A percentile compares a stretch with the other conserved stretches of the same genome.
Conservation (phyloP, 2,329 filamentous ascomycete genomes). For the Aureobasidium namibiae region DNA sequence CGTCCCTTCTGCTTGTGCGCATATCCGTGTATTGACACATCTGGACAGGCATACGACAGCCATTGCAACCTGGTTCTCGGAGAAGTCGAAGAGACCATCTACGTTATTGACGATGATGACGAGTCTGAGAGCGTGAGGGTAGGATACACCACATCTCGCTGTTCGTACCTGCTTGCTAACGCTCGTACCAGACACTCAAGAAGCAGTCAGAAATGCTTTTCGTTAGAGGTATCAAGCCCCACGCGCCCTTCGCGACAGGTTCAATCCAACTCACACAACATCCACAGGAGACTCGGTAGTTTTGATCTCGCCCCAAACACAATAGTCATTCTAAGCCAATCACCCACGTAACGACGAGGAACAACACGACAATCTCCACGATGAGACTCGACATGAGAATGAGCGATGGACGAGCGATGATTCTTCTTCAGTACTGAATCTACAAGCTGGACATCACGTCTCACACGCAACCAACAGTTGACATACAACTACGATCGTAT, state of each 20-base stretch:
- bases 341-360: not conserved
- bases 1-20: not conserved
- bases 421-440: not conserved
- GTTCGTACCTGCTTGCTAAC: conserved; percentile 1
- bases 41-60: conserved; percentile 80
- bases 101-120: conserved; percentile 82
- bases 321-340: conserved; percentile 15
- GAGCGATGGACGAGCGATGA: not conserved
- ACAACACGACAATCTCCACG: not conserved
- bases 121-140: conserved; percentile 61
- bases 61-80: conserved; percentile 96
- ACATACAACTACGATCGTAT: conserved; percentile 3
- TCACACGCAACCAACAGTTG: not conserved
- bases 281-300: conserved; percentile 41
- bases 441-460: not conserved
- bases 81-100: conserved; percentile 96
- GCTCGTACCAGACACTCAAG: conserved; percentile 66
- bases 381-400: not conserved
- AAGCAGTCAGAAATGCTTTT: conserved; percentile 99
- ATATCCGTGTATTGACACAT: not conserved
- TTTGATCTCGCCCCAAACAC: conserved; percentile 35
- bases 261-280: not conserved
- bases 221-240: conserved; percentile 66
- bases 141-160: not conserved
- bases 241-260: not conserved